Evolutionary conservation across 2,329 filamentous ascomycete genomes (phyloP).

Genomic region (Alternaria solani): DNA sequence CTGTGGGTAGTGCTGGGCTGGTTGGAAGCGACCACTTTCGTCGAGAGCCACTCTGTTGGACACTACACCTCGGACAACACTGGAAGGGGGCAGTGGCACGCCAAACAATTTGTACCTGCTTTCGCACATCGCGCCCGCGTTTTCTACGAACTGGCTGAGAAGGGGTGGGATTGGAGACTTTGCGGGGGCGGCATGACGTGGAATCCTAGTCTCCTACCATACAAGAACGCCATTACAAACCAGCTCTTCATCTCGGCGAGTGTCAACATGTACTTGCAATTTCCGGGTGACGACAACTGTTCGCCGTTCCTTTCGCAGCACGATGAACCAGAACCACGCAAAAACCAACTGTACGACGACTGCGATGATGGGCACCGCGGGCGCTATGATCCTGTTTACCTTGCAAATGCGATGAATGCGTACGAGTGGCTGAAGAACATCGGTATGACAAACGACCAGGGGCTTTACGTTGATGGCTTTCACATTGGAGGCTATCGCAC

Average conservation of each 20-base stretch:
- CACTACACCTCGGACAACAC: constrained; percentile 60
- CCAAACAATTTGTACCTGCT: constrained; percentile 73
- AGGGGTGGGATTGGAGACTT: constrained; percentile 81
- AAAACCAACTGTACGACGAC: constrained; percentile 14
- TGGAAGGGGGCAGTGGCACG: constrained; percentile 68
- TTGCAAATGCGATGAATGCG: constrained; percentile 76
- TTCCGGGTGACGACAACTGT: constrained; percentile 78
- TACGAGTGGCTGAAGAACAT: constrained; percentile 82
- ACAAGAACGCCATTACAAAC: constrained; percentile 97
- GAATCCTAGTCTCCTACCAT: constrained; percentile 77
- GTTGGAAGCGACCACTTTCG: constrained; percentile 82
- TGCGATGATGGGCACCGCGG: constrained; percentile 13
- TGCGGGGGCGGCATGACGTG: constrained; percentile 91
- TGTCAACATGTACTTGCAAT: constrained; percentile 87
- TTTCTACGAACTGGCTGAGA: constrained; percentile 82
- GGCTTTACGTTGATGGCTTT: constrained; percentile 86
- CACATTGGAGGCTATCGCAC: constrained; percentile 73
- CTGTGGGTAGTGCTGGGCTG: constrained; percentile 94
- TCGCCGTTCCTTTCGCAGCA: constrained; percentile 67
- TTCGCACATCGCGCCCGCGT: constrained; percentile 84
- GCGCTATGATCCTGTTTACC: constrained; percentile 67
- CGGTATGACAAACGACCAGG: constrained; percentile 79
- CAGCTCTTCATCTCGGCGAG: constrained; percentile 87
- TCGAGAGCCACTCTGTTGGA: constrained; percentile 70
- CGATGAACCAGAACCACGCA: constrained; percentile 19